Evolutionary conservation across 2,329 filamentous ascomycete genomes (phyloP).

Genomic region (Fusarium pseudoanthophilum): DNA sequence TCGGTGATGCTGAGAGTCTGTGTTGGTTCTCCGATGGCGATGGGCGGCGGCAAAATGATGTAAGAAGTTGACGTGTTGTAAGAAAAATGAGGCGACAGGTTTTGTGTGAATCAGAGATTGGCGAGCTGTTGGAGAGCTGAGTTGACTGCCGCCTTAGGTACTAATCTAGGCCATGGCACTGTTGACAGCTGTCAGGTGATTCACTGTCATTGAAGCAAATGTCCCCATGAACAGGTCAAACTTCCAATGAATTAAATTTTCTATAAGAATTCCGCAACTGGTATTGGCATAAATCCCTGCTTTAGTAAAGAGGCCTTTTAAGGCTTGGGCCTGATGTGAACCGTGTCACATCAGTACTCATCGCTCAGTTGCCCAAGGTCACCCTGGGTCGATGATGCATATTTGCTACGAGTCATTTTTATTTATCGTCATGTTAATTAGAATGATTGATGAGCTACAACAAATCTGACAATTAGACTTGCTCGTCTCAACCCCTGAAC

Average conservation of each 20-base stretch:
- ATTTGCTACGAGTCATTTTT: rapidly evolving
- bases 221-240: neutral
- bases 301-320: neutral
- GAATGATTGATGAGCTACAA: rapidly evolving
- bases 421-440: rapidly evolving
- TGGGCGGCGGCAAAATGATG: rapidly evolving
- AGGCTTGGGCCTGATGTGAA: no score
- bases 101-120: neutral
- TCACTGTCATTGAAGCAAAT: neutral
- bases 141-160: neutral
- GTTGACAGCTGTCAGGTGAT: neutral
- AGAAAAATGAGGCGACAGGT: rapidly evolving
- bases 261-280: rapidly evolving
- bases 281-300: neutral
- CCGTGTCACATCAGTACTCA: neutral
- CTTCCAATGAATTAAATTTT: no score
- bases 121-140: no score
- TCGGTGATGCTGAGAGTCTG: neutral
- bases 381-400: rapidly evolving
- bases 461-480: neutral
- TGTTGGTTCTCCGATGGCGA: neutral
- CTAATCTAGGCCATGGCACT: neutral
- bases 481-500: neutral
- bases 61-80: neutral
- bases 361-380: rapidly evolving